Conservation (phyloP, 495 filamentous ascomycete genomes). For the Lasiosphaeris hirsuta region DNA sequence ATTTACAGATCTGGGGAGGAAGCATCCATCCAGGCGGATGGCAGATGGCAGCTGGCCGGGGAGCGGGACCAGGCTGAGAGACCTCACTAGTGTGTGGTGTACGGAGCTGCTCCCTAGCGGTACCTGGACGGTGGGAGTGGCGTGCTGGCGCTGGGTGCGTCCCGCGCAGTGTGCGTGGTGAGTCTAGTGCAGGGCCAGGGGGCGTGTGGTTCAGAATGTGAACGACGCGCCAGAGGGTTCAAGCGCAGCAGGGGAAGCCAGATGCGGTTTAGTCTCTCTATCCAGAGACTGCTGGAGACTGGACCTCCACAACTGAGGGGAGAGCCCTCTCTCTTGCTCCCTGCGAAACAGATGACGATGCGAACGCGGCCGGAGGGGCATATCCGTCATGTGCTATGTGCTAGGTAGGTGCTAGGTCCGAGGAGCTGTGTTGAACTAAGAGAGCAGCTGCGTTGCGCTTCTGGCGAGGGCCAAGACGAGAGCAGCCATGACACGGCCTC, state of each 20-base stretch:
- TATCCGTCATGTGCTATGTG: background rate
- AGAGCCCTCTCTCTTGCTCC: background rate
- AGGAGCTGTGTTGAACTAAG: too few relatives aligned
- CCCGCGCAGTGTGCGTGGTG: slow-evolving; percentile 1
- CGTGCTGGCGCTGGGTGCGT: slow-evolving; percentile 8
- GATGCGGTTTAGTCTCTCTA: slow-evolving; percentile 21
- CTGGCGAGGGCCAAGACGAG: background rate
- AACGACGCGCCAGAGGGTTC: slow-evolving; percentile 7
- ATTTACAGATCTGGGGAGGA: slow-evolving; percentile 15
- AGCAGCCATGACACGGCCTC: too few relatives aligned
- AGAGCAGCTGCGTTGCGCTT: too few relatives aligned
- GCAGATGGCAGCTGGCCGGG: slow-evolving; percentile 2
- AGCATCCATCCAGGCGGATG: background rate
- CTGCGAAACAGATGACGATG: background rate
- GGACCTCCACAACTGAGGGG: slow-evolving; percentile 5
- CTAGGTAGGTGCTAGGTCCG: background rate
- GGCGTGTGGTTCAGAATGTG: slow-evolving; percentile 4
- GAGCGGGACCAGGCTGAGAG: slow-evolving; percentile 15
- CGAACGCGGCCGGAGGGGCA: background rate
- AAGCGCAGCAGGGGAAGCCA: slow-evolving; percentile 15
- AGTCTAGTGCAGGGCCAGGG: slow-evolving; percentile 7
- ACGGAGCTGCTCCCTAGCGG: slow-evolving; percentile 3
- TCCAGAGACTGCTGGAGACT: background rate
- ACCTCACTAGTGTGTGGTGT: background rate
- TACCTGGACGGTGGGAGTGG: slow-evolving; percentile 25